These are phyloP conservation scores for Acmispon strigosus DNA, from an alignment of 306 rosid genomes.

Conservation along the genomic window DNA sequence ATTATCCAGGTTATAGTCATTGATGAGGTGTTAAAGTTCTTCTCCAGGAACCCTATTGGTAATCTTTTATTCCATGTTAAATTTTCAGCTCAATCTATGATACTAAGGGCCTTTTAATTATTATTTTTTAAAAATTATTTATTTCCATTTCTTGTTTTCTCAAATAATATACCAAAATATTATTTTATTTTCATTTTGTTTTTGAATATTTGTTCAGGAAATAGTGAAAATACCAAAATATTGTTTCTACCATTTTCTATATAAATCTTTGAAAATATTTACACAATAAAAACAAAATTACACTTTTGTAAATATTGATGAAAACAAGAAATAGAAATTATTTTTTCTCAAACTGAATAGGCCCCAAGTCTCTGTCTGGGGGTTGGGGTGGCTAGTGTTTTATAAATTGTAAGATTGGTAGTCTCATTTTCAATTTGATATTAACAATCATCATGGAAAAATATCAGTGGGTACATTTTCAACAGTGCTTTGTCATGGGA, in stretches of 20 bases:
- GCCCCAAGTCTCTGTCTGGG: neutral
- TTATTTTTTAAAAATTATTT: neutral
- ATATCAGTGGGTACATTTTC: neutral
- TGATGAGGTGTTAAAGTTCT: constrained; percentile 87
- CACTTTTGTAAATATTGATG: neutral
- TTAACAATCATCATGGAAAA: neutral
- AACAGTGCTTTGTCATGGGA: neutral
- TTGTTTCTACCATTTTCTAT: neutral
- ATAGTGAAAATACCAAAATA: neutral
- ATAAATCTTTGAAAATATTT: neutral
- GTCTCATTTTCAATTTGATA: constrained; percentile 10
- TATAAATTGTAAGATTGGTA: constrained; percentile 11
- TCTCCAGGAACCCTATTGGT: constrained; percentile 76
- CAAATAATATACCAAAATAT: neutral
- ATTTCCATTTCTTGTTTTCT: neutral
- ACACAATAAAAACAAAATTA: neutral
- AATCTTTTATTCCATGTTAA: constrained; percentile 25
- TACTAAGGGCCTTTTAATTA: neutral
- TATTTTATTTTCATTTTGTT: neutral
- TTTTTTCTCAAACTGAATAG: neutral
- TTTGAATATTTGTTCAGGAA: neutral
- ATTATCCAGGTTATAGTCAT: constrained; percentile 68
- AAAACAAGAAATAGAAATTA: neutral
- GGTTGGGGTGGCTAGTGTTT: neutral
- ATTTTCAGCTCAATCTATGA: constrained; percentile 12